phyloP scores from a whole-genome alignment of 495 filamentous ascomycete genomes.

The Chlorociboria aeruginascens region DNA sequence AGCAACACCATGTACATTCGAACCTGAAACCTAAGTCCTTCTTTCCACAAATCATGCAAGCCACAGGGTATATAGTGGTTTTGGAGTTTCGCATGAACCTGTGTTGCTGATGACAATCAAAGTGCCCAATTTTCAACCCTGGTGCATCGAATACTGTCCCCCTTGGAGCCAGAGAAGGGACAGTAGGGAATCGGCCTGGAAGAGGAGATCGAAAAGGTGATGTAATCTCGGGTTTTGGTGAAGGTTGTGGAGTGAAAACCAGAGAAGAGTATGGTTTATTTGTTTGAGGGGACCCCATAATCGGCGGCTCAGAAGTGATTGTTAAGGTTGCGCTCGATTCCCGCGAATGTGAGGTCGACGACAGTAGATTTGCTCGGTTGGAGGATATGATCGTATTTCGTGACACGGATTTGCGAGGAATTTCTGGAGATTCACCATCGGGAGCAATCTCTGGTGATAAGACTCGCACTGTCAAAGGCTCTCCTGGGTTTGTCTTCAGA shows the following conservation, averaged over 20 bases:
- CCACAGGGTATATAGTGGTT: slow-evolving; percentile 16
- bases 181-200: not conserved
- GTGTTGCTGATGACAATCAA: slow-evolving; percentile 20
- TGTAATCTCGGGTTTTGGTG: slow-evolving; percentile 46
- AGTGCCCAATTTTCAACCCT: slow-evolving; percentile 5
- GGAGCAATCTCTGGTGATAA: slow-evolving; percentile 12
- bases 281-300: slow-evolving; percentile 10
- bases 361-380: not conserved
- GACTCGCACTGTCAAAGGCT: not conserved
- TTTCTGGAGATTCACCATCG: slow-evolving; percentile 5
- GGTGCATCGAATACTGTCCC: slow-evolving; percentile 8
- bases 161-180: not conserved
- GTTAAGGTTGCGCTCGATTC: slow-evolving; percentile 13
- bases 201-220: slow-evolving; percentile 3
- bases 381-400: not conserved
- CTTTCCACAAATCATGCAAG: slow-evolving; percentile 17
- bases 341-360: slow-evolving; percentile 3
- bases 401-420: slow-evolving; percentile 8
- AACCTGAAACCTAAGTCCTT: slow-evolving; percentile 16
- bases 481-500: slow-evolving; percentile 8
- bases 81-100: slow-evolving; percentile 13
- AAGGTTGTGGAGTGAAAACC: slow-evolving; percentile 42
- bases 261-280: slow-evolving; percentile 5
- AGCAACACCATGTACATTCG: slow-evolving; percentile 19
- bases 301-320: slow-evolving; percentile 12